Conservation (phyloP, 169 alveolate genomes). For the Ichthyophthirius multifiliis region DNA sequence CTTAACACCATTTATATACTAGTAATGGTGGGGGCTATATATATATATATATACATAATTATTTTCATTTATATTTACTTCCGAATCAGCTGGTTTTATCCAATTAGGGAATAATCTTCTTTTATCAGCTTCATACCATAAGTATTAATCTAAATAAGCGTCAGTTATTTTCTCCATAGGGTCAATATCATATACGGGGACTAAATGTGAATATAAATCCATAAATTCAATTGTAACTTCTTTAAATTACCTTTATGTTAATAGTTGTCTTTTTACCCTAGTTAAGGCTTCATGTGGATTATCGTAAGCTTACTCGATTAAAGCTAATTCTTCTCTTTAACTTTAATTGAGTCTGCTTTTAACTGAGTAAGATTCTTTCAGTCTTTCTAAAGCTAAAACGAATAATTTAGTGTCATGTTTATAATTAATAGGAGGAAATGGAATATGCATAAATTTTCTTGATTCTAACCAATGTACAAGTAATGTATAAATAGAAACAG, state of each 20-base stretch:
- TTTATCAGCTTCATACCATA: slow-evolving; percentile 99
- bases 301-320: slow-evolving; percentile 99
- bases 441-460: slow-evolving; percentile 97
- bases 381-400: slow-evolving; percentile 97
- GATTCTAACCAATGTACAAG: slow-evolving; percentile 99
- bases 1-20: slow-evolving; percentile 99
- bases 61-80: slow-evolving; percentile 34
- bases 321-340: slow-evolving; percentile 99
- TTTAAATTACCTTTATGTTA: slow-evolving; percentile 98
- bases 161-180: slow-evolving; percentile 99
- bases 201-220: slow-evolving; percentile 98
- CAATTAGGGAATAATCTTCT: slow-evolving; percentile 99
- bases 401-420: slow-evolving; percentile 99
- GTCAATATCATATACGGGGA: slow-evolving; percentile 99
- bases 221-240: slow-evolving; percentile 98
- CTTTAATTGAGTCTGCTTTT: slow-evolving; percentile 96
- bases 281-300: slow-evolving; percentile 99
- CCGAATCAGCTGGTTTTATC: slow-evolving; percentile 99
- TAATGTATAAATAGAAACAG: slow-evolving; percentile 99
- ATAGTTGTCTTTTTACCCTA: slow-evolving; percentile 98
- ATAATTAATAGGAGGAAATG: slow-evolving; percentile 99
- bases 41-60: background rate
- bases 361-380: slow-evolving; percentile 96
- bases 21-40: slow-evolving; percentile 98
- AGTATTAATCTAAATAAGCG: slow-evolving; percentile 99